Evolutionary conservation across 2,329 filamentous ascomycete species (phyloP).

Genomic region (Aspergillus niger): DNA sequence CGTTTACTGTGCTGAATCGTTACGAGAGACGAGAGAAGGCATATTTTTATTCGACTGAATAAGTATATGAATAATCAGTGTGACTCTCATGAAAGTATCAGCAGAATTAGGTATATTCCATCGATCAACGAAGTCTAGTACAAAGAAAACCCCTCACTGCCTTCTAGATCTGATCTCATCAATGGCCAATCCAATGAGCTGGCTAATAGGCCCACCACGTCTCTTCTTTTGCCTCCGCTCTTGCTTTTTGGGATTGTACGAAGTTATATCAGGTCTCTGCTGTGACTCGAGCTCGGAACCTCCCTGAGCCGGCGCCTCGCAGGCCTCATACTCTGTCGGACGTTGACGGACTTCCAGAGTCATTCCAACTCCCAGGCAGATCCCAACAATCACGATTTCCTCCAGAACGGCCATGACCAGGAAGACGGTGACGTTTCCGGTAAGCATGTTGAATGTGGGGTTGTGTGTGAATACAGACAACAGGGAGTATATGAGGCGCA

Average conservation of each 20-base stretch:
- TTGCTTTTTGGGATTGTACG: not conserved
- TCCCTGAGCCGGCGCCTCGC: not conserved
- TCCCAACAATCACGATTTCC: constrained; percentile 52
- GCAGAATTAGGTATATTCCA: not conserved
- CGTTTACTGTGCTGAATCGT: too few relatives aligned
- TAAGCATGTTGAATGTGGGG: constrained; percentile 47
- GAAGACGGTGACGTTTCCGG: constrained; percentile 43
- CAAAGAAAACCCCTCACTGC: not conserved
- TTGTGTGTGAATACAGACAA: constrained; percentile 47
- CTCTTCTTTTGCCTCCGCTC: constrained; percentile 8
- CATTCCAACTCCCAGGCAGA: constrained; percentile 41
- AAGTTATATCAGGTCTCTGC: not conserved
- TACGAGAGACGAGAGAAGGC: too few relatives aligned
- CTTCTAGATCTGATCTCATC: not conserved
- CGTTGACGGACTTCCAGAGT: constrained; percentile 11
- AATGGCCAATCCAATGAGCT: not conserved
- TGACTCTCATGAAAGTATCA: too few relatives aligned
- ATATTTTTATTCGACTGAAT: too few relatives aligned
- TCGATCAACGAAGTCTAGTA: too few relatives aligned
- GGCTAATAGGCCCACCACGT: constrained; percentile 8
- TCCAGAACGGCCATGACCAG: constrained; percentile 54
- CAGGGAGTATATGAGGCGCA: constrained; percentile 54
- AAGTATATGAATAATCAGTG: too few relatives aligned
- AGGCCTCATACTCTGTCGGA: not conserved
- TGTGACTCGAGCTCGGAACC: not conserved